phyloP scores from a whole-genome alignment of 768 basidiomycete species.

The Plicaturopsis crispa region DNA sequence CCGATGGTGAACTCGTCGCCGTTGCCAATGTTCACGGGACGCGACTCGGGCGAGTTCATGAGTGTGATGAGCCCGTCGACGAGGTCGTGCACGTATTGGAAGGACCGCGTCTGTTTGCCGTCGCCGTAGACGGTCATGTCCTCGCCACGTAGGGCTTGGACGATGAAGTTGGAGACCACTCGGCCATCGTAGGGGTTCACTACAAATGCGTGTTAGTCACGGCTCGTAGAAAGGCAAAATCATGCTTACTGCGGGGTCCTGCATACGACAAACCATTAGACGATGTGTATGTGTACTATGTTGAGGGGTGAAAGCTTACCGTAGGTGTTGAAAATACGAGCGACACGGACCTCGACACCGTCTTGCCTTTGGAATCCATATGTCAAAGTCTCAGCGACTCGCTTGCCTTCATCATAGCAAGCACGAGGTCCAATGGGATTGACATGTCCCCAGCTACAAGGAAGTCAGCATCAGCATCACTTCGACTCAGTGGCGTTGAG shows the following conservation, averaged over 20 bases:
- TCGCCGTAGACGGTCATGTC: constrained; percentile 98
- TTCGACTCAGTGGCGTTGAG: not conserved
- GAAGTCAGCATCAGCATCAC: not conserved
- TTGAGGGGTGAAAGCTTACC: constrained; percentile 28
- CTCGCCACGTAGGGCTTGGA: constrained; percentile 92
- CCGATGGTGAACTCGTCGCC: constrained; percentile 93
- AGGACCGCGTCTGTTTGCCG: constrained; percentile 88
- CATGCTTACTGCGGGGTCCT: constrained; percentile 60
- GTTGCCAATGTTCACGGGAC: constrained; percentile 96
- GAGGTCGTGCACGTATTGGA: constrained; percentile 98
- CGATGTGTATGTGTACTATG: constrained; percentile 2
- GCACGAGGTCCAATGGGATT: constrained; percentile 97
- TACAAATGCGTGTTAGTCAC: constrained; percentile 20
- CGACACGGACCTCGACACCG: constrained; percentile 91
- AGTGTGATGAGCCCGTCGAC: constrained; percentile 87
- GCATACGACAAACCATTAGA: not conserved
- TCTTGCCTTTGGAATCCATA: constrained; percentile 96
- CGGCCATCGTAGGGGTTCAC: constrained; percentile 97
- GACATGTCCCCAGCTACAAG: constrained; percentile 87
- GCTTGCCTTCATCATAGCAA: constrained; percentile 99
- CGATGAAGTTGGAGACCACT: constrained; percentile 98
- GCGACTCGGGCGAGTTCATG: constrained; percentile 92
- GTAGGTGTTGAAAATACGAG: constrained; percentile 97
- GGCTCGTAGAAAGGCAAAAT: constrained; percentile 4
- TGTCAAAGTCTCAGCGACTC: constrained; percentile 95